These are phyloP conservation scores for Ganoderma resinaceum DNA, from an alignment of 1,284 basidiomycete species.

Conservation along the genomic window DNA sequence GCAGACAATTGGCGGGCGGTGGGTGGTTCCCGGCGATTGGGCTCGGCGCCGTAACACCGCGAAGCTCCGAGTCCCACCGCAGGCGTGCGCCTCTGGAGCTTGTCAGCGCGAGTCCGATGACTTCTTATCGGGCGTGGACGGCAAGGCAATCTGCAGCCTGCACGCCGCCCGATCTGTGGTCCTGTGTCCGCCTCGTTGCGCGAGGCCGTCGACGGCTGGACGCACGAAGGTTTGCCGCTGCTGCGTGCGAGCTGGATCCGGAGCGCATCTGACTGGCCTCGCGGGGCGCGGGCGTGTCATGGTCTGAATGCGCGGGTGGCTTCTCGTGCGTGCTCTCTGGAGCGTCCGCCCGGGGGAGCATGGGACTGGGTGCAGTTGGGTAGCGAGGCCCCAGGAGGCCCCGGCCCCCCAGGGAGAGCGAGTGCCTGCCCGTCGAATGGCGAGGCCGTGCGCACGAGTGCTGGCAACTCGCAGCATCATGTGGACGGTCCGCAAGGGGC, in stretches of 20 bases:
- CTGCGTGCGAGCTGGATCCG: constrained; percentile 22
- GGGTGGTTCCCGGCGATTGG: constrained; percentile 19
- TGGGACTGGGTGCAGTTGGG: not conserved
- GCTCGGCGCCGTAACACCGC: constrained; percentile 26
- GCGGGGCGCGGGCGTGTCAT: not conserved
- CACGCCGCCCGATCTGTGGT: constrained; percentile 29
- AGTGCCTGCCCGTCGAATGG: constrained; percentile 3
- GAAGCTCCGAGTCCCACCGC: constrained; percentile 26
- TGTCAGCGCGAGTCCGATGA: not conserved
- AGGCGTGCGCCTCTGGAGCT: constrained; percentile 17
- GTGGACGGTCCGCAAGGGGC: constrained; percentile 22
- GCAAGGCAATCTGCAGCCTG: constrained; percentile 32
- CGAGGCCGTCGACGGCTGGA: constrained; percentile 10
- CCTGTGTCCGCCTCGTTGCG: constrained; percentile 24
- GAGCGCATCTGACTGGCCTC: constrained; percentile 22
- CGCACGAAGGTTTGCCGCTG: constrained; percentile 22
- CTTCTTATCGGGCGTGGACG: constrained; percentile 32
- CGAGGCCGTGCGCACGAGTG: constrained; percentile 11
- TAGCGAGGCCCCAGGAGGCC: not conserved
- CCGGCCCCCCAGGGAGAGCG: not conserved
- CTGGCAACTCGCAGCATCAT: constrained; percentile 30
- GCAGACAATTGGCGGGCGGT: not conserved
- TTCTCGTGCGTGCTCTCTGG: not conserved
- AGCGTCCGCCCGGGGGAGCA: constrained; percentile 1
- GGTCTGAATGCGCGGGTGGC: constrained; percentile 8